Conservation (phyloP, 495 filamentous ascomycete species). For the Neurospora tetrasperma region DNA sequence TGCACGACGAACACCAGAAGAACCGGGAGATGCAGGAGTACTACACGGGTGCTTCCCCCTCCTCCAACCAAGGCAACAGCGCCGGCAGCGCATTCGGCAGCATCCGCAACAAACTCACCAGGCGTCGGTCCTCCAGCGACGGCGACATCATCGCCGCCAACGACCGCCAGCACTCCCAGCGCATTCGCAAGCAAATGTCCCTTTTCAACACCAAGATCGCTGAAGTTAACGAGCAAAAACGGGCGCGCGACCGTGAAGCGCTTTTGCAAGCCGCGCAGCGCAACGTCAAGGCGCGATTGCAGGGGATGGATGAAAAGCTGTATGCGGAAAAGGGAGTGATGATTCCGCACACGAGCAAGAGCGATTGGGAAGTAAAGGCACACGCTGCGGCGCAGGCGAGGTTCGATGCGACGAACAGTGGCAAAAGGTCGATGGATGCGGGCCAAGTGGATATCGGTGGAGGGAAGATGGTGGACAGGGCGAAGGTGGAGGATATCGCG, state of each 20-base stretch:
- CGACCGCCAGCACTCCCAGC: constrained; percentile 56
- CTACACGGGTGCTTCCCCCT: constrained; percentile 31
- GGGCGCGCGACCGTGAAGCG: constrained; percentile 58
- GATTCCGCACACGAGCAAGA: constrained; percentile 49
- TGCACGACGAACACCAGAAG: constrained; percentile 57
- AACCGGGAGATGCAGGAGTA: constrained; percentile 55
- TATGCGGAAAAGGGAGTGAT: constrained; percentile 67
- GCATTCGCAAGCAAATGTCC: constrained; percentile 74
- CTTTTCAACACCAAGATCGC: constrained; percentile 56
- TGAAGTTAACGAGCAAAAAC: constrained; percentile 64
- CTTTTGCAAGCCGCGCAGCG: constrained; percentile 72
- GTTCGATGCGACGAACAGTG: constrained; percentile 38
- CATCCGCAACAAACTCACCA: constrained; percentile 45
- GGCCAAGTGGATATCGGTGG: constrained; percentile 72
- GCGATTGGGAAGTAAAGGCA: constrained; percentile 72
- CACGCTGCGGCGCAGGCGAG: constrained; percentile 55
- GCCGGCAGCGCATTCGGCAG: constrained; percentile 36
- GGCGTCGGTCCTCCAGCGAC: constrained; percentile 61
- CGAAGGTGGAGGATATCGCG: constrained; percentile 74
- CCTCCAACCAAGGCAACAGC: not conserved
- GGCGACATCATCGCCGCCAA: constrained; percentile 41
- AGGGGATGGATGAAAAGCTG: constrained; percentile 68
- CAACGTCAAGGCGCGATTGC: constrained; percentile 70
- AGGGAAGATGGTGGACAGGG: constrained; percentile 66
- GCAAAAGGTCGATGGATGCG: constrained; percentile 25